phyloP scores from a whole-genome alignment of 2,329 filamentous ascomycete genomes.

The Paecilomyces sp. region DNA sequence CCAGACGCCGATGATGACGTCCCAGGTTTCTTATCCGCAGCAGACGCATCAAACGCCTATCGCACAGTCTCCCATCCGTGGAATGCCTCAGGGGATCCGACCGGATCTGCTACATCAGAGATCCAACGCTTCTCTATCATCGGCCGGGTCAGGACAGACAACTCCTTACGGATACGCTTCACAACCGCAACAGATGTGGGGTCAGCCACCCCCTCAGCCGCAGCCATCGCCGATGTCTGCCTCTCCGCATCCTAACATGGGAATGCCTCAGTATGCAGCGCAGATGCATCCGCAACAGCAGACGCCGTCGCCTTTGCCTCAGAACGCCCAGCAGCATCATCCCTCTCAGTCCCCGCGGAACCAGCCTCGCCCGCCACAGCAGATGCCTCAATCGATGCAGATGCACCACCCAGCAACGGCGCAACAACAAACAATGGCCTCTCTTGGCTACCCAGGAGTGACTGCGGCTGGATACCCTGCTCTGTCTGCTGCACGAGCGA shows the following conservation, averaged over 20 bases:
- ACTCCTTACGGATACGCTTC: conserved; percentile 47
- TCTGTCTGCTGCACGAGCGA: conserved; percentile 24
- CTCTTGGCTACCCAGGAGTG: conserved; percentile 29
- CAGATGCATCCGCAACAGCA: conserved; percentile 34
- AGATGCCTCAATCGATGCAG: conserved; percentile 30
- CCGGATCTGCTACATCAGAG: conserved; percentile 60
- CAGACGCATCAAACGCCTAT: conserved; percentile 65
- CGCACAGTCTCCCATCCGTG: conserved; percentile 65
- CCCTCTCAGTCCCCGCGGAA: conserved; percentile 38
- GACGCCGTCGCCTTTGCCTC: conserved; percentile 29
- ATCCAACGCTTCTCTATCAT: conserved; percentile 52
- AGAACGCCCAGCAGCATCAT: conserved; percentile 26
- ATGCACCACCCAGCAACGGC: conserved; percentile 28
- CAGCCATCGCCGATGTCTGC: conserved; percentile 49
- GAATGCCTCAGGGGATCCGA: conserved; percentile 55
- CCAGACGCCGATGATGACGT: conserved; percentile 40
- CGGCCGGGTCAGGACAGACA: conserved; percentile 42
- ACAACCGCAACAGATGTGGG: conserved; percentile 64
- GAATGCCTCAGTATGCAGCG: conserved; percentile 33
- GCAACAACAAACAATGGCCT: conserved; percentile 25
- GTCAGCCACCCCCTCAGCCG: conserved; percentile 55
- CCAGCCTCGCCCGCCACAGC: conserved; percentile 28
- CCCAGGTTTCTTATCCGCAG: conserved; percentile 59
- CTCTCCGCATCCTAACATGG: conserved; percentile 29
- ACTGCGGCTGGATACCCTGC: conserved; percentile 24